Base-by-base conservation (phyloP, 1,284 basidiomycete species). In the Cryptococcus depauperatus region DNA sequence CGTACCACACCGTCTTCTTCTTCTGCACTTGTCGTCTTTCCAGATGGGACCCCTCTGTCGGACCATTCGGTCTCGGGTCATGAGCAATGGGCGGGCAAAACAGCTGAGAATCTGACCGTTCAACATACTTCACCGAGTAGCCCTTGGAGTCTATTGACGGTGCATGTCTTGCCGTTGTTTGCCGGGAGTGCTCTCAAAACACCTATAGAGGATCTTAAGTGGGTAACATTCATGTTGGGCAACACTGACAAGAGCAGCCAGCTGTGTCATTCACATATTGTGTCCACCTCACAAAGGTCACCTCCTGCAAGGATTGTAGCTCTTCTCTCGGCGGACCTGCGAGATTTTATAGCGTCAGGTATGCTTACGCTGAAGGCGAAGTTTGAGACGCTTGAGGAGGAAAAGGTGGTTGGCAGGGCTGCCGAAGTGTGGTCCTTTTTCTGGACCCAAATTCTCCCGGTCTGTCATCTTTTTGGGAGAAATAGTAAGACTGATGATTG, bases 401-500 rank as follows among this genome's bases (percentile, higher is more conserved):
- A 45, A 2, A 66, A 68, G 45, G 76, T 96, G 4, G 72, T 92
- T 14, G 74, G 75, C 1, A 77, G 86, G 8, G 75, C 93, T 9
- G 85, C 89, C 1, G 88, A 93, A 55, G 76, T 86, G 13, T 97
- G 92, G 92, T 79, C 77, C 5, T 92, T 93, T 74, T 96, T 95
- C 73, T 95, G 89, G 82, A 84, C 86, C 53, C 83, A 88, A 51
- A 82, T 96, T 18, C 73, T 97, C 1, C 89, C 91, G 1, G 69
- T 69, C 29, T 56, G 69, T 61, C 33, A n/a, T n/a, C n/a, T n/a
- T n/a, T n/a, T n/a, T n/a, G n/a, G n/a, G n/a, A n/a, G n/a, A n/a
- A n/a, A n/a, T n/a, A n/a, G 29, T 10, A 30, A 30, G 10, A 30
- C 29, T n/a, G 29, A 10, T 30, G 29, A 30, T 30, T 1, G 21